Evolutionary conservation across 2,329 filamentous ascomycete genomes (phyloP), one percentile per base, ranked within the genome.

Genomic region (Pseudonectria foliicola): DNA sequence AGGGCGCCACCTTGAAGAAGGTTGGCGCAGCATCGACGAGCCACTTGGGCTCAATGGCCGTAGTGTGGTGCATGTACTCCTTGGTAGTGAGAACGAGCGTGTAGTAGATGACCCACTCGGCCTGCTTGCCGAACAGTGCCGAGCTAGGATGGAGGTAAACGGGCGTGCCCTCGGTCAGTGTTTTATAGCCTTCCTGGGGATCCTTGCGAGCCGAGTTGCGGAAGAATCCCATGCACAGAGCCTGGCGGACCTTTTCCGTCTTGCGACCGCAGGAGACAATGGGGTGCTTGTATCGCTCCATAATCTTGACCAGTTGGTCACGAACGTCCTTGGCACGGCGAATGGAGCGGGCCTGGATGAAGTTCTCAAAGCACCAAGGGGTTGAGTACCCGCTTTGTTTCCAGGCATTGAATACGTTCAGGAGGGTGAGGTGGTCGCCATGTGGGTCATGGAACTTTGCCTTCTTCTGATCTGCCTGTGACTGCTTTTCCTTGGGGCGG

Each of bases 371-470:
- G 57, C 92, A 96, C 92, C 92, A 98, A 0, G 89, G 80, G 38
- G 80, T 85, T 32, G 80, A 84, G 63, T 77, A 94, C 6, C 82
- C 81, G 43, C 79, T 83, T 29, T 81, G 73, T 59, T 95, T 95
- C 92, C 92, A 98, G n/a, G 77, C 80, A 54, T 95, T 95, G 67
- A 94, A 98, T 1, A 98, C 89, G 50, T 98, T 98, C 28, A 98
- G 76, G 0, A 96, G 71, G 0, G 92, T 98, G 10, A 98, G 71
- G 54, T 98, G 92, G 55, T 98, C 92, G 34, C 92, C 92, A 37
- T 87, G 80, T 0, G 90, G 85, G 53, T 98, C 92, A 64, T 95
- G 87, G 64, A 98, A 98, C 59, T 95, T 95, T 46, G 88, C 74
- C 63, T 95, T 95, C 69, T 96, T 96, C 61, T 95, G 86, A 55